Evolutionary conservation across 2,329 filamentous ascomycete genomes (phyloP).

Genomic region (Diaporthe longicolla): DNA sequence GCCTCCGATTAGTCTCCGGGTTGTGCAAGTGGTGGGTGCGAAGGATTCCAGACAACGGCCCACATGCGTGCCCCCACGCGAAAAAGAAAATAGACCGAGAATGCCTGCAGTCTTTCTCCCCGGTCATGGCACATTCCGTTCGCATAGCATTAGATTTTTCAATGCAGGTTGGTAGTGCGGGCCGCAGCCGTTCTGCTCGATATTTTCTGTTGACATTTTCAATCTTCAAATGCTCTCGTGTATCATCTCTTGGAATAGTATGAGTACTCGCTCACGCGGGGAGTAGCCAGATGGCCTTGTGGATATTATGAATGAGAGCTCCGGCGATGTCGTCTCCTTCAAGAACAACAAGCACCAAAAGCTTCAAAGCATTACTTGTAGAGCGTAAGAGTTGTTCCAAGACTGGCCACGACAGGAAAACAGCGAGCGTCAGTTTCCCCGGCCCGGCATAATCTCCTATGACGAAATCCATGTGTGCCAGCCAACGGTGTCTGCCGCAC

Average conservation of each 20-base stretch:
- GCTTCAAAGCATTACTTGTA: not conserved
- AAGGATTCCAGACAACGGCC: not conserved
- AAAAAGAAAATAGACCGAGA: not conserved
- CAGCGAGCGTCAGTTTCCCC: not conserved
- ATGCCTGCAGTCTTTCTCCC: not conserved
- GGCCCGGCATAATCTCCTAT: not conserved
- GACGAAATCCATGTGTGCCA: not conserved
- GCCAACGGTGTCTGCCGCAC: not conserved
- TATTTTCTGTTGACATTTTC: not conserved
- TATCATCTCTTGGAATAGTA: not conserved
- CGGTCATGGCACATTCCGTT: not conserved
- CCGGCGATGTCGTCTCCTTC: not conserved
- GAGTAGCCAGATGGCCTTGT: no score
- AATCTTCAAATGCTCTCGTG: not conserved
- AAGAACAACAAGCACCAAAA: not conserved
- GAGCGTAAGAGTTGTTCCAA: not conserved
- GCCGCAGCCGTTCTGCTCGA: not conserved
- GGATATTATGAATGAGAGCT: not conserved
- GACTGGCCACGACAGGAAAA: not conserved
- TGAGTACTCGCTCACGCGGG: no score
- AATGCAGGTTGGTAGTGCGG: not conserved
- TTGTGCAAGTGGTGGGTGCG: not conserved
- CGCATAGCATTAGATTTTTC: not conserved
- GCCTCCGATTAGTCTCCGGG: not conserved
- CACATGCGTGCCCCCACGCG: not conserved